phyloP scores from a whole-genome alignment of 2,329 filamentous ascomycete species.

The Fusarium sp. region DNA sequence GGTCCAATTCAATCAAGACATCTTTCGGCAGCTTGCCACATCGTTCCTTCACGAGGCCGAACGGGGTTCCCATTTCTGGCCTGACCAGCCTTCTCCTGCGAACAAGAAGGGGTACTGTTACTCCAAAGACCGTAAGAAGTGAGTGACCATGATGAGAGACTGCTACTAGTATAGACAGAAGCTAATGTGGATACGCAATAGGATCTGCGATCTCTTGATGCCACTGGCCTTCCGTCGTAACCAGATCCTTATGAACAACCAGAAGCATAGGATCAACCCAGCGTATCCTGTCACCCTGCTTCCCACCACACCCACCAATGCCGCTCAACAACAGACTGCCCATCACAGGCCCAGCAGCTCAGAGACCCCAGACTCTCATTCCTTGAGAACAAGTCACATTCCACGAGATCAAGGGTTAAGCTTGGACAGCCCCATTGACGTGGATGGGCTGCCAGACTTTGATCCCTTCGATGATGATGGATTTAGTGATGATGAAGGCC shows the following conservation, averaged over 20 bases:
- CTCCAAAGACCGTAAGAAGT: background rate
- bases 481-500: background rate
- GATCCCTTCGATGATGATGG: background rate
- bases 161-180: background rate
- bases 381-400: background rate
- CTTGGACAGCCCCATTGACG: background rate
- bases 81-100: background rate
- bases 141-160: background rate
- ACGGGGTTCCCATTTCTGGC: slow-evolving; percentile 13
- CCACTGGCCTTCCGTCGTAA: slow-evolving; percentile 2
- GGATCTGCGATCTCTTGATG: background rate
- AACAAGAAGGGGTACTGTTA: slow-evolving; percentile 5
- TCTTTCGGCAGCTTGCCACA: slow-evolving; percentile 2
- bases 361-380: background rate
- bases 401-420: background rate
- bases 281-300: background rate
- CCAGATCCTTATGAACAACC: background rate
- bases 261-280: background rate
- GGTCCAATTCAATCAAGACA: background rate
- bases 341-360: background rate
- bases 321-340: background rate
- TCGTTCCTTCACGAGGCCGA: slow-evolving; percentile 9
- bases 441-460: background rate
- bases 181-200: background rate
- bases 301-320: background rate